A percentile compares a stretch with the other conserved stretches of the same genome.
Evolutionary conservation across 225 moss, liverwort and hornwort genomes (phyloP).

Genomic region (Anthoceros angustus): DNA sequence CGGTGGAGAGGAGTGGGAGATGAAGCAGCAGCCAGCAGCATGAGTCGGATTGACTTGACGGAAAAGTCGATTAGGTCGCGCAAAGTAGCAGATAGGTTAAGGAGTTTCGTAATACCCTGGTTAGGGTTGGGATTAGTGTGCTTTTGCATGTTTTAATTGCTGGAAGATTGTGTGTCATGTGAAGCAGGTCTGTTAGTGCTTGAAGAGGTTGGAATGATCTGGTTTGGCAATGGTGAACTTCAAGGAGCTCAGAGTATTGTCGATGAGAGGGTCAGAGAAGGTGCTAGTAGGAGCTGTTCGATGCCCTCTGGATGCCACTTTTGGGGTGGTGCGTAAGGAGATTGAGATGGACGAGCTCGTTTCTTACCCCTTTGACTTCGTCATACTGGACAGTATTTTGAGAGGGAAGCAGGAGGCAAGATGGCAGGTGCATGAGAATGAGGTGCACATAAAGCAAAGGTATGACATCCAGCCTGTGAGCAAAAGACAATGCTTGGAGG

Average conservation of each 20-base stretch:
- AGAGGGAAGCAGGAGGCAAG: slow-evolving; percentile 4
- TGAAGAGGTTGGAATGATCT: background rate
- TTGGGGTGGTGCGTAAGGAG: slow-evolving; percentile 1
- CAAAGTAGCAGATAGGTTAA: too few species aligned
- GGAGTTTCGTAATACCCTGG: too few species aligned
- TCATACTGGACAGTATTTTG: background rate
- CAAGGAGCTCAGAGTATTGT: background rate
- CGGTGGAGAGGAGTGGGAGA: too few species aligned
- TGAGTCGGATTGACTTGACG: too few species aligned
- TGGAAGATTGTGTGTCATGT: background rate
- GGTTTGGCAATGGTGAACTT: background rate
- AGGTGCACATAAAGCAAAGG: slow-evolving; percentile 1
- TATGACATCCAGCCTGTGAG: background rate
- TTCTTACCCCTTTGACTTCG: slow-evolving; percentile 1
- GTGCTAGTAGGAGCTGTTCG: background rate
- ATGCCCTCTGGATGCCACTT: background rate
- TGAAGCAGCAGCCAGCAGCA: too few species aligned
- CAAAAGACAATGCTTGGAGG: background rate
- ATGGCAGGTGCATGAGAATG: slow-evolving; percentile 1
- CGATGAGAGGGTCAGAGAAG: background rate
- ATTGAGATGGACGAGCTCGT: slow-evolving; percentile 3
- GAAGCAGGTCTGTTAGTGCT: background rate
- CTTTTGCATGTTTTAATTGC: background rate
- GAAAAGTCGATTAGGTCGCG: too few species aligned
- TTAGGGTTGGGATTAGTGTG: too few species aligned